Evolutionary conservation across 2,329 filamentous ascomycete species (phyloP).

Genomic region (Simplicillium sp.): DNA sequence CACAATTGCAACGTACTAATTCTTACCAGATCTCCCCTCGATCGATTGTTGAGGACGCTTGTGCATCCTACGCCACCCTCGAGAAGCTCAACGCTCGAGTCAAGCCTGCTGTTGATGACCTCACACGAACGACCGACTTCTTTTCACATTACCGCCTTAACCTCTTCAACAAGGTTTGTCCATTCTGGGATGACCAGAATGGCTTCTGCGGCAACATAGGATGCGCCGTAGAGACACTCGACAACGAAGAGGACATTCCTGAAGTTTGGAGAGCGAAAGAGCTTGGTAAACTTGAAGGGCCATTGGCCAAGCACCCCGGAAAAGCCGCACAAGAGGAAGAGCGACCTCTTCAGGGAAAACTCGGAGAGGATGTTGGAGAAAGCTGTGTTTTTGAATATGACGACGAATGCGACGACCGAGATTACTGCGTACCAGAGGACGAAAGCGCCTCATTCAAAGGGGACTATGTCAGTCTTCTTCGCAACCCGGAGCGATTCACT

Average conservation of each 20-base stretch:
- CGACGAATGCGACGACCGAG: slow-evolving; percentile 90
- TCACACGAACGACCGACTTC: slow-evolving; percentile 87
- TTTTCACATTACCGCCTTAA: slow-evolving; percentile 97
- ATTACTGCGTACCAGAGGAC: slow-evolving; percentile 95
- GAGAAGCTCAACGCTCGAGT: slow-evolving; percentile 73
- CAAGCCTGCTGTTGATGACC: slow-evolving; percentile 65
- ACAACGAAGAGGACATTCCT: slow-evolving; percentile 91
- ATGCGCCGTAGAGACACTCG: slow-evolving; percentile 88
- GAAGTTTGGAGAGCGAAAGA: slow-evolving; percentile 85
- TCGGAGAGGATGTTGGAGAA: slow-evolving; percentile 84
- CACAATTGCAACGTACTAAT: slow-evolving; percentile 25
- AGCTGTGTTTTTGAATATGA: slow-evolving; percentile 97
- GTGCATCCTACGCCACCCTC: slow-evolving; percentile 85
- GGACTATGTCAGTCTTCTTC: slow-evolving; percentile 89
- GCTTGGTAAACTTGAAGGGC: slow-evolving; percentile 84
- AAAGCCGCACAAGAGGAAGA: slow-evolving; percentile 63
- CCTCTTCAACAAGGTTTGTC: slow-evolving; percentile 87
- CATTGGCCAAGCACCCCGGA: slow-evolving; percentile 80
- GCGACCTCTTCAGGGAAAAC: slow-evolving; percentile 67
- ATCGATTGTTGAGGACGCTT: slow-evolving; percentile 86
- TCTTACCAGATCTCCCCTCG: slow-evolving; percentile 68
- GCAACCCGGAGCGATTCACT: slow-evolving; percentile 93
- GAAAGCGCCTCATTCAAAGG: slow-evolving; percentile 79
- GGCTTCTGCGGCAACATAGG: slow-evolving; percentile 96
- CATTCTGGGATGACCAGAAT: slow-evolving; percentile 90